These are phyloP conservation scores for Odontarrhena argentea DNA, from an alignment of 345 rosid species.

Conservation along the genomic window DNA sequence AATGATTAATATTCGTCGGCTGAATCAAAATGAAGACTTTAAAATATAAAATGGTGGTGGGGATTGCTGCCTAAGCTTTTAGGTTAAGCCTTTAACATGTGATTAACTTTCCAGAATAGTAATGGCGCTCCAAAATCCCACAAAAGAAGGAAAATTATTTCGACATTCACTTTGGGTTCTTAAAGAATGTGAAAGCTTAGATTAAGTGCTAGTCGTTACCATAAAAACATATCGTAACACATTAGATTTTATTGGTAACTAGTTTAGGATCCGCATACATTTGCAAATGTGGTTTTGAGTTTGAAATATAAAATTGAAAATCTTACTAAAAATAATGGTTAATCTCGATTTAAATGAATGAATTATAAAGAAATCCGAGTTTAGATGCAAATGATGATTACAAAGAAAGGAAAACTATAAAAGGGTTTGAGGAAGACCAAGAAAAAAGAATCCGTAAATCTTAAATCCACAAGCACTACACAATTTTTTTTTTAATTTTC, in stretches of 20 bases:
- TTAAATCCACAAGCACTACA: too few species aligned
- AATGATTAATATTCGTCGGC: slow-evolving; percentile 39
- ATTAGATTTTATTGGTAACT: background rate
- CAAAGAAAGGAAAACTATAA: too few species aligned
- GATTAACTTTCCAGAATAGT: slow-evolving; percentile 38
- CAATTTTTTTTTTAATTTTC: too few species aligned
- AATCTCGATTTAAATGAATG: too few species aligned
- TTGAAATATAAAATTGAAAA: too few species aligned
- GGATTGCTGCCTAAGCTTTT: slow-evolving; percentile 38
- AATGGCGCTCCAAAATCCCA: slow-evolving; percentile 26
- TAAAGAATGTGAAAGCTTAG: slow-evolving; percentile 1
- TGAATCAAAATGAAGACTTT: slow-evolving; percentile 27
- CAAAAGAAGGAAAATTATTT: slow-evolving; percentile 28
- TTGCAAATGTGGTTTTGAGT: too few species aligned
- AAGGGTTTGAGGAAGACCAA: too few species aligned
- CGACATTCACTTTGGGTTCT: slow-evolving; percentile 31
- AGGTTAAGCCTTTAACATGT: slow-evolving; percentile 40
- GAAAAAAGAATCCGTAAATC: too few species aligned
- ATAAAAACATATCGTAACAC: slow-evolving; percentile 24
- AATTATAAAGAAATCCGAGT: too few species aligned
- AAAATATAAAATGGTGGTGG: slow-evolving; percentile 30
- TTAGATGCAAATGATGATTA: too few species aligned
- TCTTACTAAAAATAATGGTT: too few species aligned
- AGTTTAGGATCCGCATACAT: too few species aligned
- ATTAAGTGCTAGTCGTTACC: slow-evolving; percentile 26